These are phyloP conservation scores for Colletotrichum liaoningense DNA, from an alignment of 2,329 filamentous ascomycete species.

Conservation along the genomic window DNA sequence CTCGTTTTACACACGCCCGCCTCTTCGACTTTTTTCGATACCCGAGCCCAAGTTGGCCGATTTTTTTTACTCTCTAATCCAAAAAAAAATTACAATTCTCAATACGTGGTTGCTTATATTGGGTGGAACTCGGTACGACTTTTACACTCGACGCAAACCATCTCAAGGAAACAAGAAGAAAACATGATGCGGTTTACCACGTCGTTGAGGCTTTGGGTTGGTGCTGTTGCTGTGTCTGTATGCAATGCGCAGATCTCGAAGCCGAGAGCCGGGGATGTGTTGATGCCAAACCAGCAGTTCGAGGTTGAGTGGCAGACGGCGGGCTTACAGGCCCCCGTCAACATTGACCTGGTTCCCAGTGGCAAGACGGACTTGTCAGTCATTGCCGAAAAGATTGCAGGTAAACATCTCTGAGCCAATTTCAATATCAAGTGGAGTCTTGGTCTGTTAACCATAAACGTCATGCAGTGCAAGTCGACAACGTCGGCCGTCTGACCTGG, in stretches of 20 bases:
- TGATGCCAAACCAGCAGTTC: slow-evolving; percentile 32
- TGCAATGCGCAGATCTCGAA: slow-evolving; percentile 36
- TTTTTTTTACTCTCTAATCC: neutral
- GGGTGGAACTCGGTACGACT: slow-evolving; percentile 1
- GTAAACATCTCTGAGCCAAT: slow-evolving; percentile 15
- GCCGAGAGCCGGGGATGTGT: slow-evolving; percentile 21
- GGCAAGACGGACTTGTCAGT: slow-evolving; percentile 34
- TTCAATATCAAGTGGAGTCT: neutral
- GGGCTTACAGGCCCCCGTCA: slow-evolving; percentile 38
- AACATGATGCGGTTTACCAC: slow-evolving; percentile 30
- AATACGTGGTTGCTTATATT: neutral
- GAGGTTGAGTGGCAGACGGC: slow-evolving; percentile 38
- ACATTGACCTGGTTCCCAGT: slow-evolving; percentile 38
- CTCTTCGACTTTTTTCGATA: slow-evolving; percentile 14
- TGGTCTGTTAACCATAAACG: neutral
- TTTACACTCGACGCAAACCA: neutral
- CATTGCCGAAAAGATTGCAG: slow-evolving; percentile 38
- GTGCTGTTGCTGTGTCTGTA: slow-evolving; percentile 17
- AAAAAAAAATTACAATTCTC: slow-evolving; percentile 21
- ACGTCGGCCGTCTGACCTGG: slow-evolving; percentile 39
- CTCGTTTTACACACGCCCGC: slow-evolving; percentile 23
- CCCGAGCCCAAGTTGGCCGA: slow-evolving; percentile 24
- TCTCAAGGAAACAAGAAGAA: neutral
- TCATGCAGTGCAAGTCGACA: slow-evolving; percentile 37
- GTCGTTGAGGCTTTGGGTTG: slow-evolving; percentile 24